Evolutionary conservation across 345 rosid species (phyloP).

Genomic region (Bruguiera gymnorhiza): DNA sequence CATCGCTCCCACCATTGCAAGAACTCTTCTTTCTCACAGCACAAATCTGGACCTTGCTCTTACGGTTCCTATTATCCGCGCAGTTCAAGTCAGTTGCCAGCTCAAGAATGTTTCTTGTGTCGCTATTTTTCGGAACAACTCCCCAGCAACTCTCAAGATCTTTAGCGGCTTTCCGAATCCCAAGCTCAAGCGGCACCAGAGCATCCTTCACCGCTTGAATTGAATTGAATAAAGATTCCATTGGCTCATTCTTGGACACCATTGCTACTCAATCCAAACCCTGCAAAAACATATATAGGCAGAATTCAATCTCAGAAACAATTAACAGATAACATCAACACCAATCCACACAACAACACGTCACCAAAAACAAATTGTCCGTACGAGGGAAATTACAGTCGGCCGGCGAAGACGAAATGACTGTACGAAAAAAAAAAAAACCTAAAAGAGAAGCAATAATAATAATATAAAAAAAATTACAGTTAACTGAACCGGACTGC

Average conservation of each 20-base stretch:
- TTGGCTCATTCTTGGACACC: slow-evolving; percentile 68
- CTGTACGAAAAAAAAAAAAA: neutral
- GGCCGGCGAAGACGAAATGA: neutral
- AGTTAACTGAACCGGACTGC: slow-evolving; percentile 6
- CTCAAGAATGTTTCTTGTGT: slow-evolving; percentile 33
- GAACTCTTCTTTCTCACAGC: slow-evolving; percentile 32
- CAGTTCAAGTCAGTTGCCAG: slow-evolving; percentile 27
- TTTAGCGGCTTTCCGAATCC: slow-evolving; percentile 58
- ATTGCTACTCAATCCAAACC: slow-evolving; percentile 30
- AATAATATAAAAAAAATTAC: neutral
- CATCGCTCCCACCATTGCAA: slow-evolving; percentile 19
- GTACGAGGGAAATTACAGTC: neutral
- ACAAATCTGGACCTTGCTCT: slow-evolving; percentile 29
- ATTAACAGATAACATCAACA: no score
- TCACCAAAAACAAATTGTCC: neutral
- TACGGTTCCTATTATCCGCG: slow-evolving; percentile 14
- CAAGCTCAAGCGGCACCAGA: slow-evolving; percentile 57
- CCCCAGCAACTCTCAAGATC: slow-evolving; percentile 67
- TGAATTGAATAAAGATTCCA: slow-evolving; percentile 58
- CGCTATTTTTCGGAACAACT: slow-evolving; percentile 24
- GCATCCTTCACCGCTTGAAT: slow-evolving; percentile 68
- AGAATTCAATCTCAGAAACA: no score
- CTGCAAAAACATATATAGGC: no score
- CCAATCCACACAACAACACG: neutral
- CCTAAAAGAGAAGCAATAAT: neutral